Percentiles rank a stretch among this genome's conserved stretches.
Evolutionary conservation across 2,329 filamentous ascomycete species (phyloP).

Genomic region (Stagonosporopsis tanaceti): DNA sequence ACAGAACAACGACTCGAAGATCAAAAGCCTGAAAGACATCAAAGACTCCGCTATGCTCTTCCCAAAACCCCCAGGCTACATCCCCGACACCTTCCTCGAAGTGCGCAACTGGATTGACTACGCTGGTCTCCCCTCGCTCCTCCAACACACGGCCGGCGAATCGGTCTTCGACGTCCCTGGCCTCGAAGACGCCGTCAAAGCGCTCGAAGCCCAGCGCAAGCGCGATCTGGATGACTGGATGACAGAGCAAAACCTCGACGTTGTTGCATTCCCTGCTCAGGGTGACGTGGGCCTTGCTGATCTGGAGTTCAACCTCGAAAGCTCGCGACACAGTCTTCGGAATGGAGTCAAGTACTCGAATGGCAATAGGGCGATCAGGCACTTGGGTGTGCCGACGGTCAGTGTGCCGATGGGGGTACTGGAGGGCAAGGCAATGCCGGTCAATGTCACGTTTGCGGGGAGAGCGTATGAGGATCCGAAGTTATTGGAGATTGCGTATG

Average conservation of each 20-base stretch:
- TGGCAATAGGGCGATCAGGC: slow-evolving; percentile 62
- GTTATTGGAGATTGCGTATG: slow-evolving; percentile 36
- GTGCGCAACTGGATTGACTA: slow-evolving; percentile 53
- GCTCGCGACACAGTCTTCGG: slow-evolving; percentile 49
- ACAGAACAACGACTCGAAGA: slow-evolving; percentile 51
- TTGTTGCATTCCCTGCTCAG: slow-evolving; percentile 59
- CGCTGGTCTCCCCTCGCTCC: slow-evolving; percentile 41
- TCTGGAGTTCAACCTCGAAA: slow-evolving; percentile 51
- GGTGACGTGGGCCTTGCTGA: slow-evolving; percentile 61
- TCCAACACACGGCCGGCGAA: slow-evolving; percentile 32
- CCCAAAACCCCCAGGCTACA: slow-evolving; percentile 47
- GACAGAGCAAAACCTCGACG: slow-evolving; percentile 52
- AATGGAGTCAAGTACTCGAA: slow-evolving; percentile 65
- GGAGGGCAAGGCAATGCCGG: slow-evolving; percentile 57
- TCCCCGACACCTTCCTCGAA: slow-evolving; percentile 52
- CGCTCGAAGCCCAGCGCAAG: slow-evolving; percentile 60
- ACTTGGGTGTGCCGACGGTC: slow-evolving; percentile 64
- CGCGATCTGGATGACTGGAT: slow-evolving; percentile 62
- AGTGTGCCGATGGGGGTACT: slow-evolving; percentile 63
- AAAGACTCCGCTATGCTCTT: slow-evolving; percentile 50
- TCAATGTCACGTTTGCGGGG: slow-evolving; percentile 62
- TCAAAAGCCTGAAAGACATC: slow-evolving; percentile 51
- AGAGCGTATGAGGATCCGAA: slow-evolving; percentile 57
- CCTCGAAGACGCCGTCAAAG: slow-evolving; percentile 53
- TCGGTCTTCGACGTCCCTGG: slow-evolving; percentile 55